Conservation (phyloP, 2,329 filamentous ascomycete genomes). For the Penicillium sp. region DNA sequence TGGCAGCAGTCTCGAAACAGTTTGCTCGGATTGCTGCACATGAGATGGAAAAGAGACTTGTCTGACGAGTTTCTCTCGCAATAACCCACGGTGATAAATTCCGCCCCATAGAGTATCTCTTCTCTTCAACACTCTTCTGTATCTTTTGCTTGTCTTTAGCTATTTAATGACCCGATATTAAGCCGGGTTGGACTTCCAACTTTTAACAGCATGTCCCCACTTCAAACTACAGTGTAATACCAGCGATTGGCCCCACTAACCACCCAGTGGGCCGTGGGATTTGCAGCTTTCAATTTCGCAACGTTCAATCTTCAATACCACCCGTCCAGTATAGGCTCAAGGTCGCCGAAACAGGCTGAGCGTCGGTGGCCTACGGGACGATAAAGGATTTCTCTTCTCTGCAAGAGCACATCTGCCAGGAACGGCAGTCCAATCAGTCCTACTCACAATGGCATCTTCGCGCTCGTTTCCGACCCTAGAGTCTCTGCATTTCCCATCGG, state of each 20-base stretch:
- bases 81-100: not conserved
- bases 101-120: not conserved
- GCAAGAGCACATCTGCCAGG: no score
- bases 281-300: conserved; percentile 19
- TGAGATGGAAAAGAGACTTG: not conserved
- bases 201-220: conserved; percentile 1
- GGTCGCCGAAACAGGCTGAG: not conserved
- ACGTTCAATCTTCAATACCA: not conserved
- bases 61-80: not conserved
- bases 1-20: not conserved
- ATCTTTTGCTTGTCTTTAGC: not conserved
- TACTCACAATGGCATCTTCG: conserved; percentile 31
- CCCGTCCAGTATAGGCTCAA: not conserved
- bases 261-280: conserved; percentile 8
- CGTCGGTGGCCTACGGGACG: not conserved
- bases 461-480: conserved; percentile 39
- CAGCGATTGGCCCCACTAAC: conserved; percentile 19
- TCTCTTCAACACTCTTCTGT: not conserved
- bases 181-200: not conserved
- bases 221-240: not conserved
- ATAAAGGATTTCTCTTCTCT: conserved; percentile 2
- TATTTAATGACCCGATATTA: not conserved
- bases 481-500: conserved; percentile 56
- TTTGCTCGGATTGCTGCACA: not conserved
- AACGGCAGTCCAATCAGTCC: not conserved